Base-by-base conservation (phyloP, 1,139 yeast genomes). In the Yamadazyma trypodendri region DNA sequence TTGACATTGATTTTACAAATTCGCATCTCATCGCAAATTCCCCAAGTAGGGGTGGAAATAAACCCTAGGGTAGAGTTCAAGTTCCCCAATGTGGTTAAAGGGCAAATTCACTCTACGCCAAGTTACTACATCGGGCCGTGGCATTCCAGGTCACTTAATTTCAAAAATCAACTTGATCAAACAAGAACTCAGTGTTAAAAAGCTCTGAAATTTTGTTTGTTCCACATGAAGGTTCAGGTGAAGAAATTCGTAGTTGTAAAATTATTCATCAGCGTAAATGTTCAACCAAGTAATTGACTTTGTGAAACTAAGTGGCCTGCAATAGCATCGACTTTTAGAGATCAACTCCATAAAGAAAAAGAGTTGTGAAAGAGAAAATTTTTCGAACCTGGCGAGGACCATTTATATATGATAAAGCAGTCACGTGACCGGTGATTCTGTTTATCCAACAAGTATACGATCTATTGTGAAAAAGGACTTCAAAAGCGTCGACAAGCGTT, bases 221-320 rank as follows among this genome's bases (percentile, higher is more conserved):
- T 75, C 79, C 69, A 72, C 81, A 75, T 64, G 72, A 65, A 52
- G 50, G 46, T 72, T 77, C 83, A 75, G 83, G 67, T 75, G 83
- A 77, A 77, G 83, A 77, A 77, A 77, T 77, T 77, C 83, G 71
- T 68, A 61, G 71, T 64, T 54, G 58, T 57, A 24, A 36, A 36
- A 36, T 61, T 52, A 56, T 60, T 54, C 57, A 65, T 68, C 74
- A 68, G 65, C 71, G 61, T 58, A 44, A 36, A 32, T 33, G 37
- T 33, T 35, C 20, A 28, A 18, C 11, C 23, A 17, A 23, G 29
- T 27, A 10, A 23, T 28, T 22, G 32, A 34, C 32, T 23, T 31
- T 32, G 20, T 24, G 24, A 27, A 25, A 32, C 35, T 27, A 32
- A 32, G 35, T 32, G 35, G 18, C 16, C 29, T 14, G 9, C 6